A percentile compares a stretch with the other conserved stretches of the same genome.
These are phyloP conservation scores for Xylariales sp. DNA, from an alignment of 2,329 filamentous ascomycete genomes.

Conservation along the genomic window DNA sequence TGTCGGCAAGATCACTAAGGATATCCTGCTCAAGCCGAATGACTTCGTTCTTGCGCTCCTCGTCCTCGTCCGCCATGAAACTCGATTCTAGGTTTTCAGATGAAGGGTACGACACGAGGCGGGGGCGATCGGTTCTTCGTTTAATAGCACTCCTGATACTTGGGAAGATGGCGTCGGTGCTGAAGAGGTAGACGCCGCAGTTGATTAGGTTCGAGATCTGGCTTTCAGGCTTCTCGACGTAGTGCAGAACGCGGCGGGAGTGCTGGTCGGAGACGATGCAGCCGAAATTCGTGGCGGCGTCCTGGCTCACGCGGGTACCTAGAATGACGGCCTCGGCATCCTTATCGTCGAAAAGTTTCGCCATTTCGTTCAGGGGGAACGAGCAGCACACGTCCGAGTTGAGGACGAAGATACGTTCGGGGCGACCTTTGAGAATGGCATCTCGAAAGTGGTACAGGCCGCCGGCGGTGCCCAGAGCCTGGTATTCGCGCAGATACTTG, in stretches of 20 bases:
- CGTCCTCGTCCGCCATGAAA: conserved; percentile 73
- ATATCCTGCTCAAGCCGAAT: conserved; percentile 98
- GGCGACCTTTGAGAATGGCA: conserved; percentile 94
- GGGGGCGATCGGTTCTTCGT: conserved; percentile 89
- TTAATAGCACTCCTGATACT: conserved; percentile 95
- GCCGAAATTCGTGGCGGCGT: conserved; percentile 94
- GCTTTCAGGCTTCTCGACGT: conserved; percentile 98
- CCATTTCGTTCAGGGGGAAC: conserved; percentile 96
- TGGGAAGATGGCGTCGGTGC: conserved; percentile 95
- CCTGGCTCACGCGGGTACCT: conserved; percentile 89
- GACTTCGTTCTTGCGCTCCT: conserved; percentile 82
- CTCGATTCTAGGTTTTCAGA: conserved; percentile 88
- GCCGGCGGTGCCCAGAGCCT: conserved; percentile 93
- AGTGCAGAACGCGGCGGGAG: conserved; percentile 95
- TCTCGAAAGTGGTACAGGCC: conserved; percentile 99
- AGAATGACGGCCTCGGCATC: conserved; percentile 97
- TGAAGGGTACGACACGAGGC: conserved; percentile 93
- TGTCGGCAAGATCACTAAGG: conserved; percentile 92
- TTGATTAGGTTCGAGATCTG: conserved; percentile 99
- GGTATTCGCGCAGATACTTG: conserved; percentile 97
- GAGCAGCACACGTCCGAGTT: conserved; percentile 99
- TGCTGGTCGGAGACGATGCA: conserved; percentile 96
- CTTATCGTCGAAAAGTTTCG: conserved; percentile 91
- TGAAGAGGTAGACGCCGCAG: conserved; percentile 98
- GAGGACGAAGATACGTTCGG: conserved; percentile 95